Base-by-base conservation (phyloP, 169 alveolate genomes). In the Cryptosporidium ryanae region DNA sequence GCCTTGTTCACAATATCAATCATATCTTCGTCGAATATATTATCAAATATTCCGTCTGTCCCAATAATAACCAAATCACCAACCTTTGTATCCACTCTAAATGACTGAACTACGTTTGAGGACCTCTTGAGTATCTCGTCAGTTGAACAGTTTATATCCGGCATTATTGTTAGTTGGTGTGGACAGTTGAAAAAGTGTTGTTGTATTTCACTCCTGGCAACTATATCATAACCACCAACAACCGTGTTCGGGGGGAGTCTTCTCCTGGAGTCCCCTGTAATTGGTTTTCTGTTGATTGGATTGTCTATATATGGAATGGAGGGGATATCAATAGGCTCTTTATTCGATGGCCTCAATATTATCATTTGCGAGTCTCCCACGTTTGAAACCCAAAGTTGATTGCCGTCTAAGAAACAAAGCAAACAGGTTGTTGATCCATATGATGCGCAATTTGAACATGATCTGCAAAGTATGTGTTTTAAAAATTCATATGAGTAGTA, bases 41-140 rank as follows among this genome's bases (percentile, higher is more conserved):
- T 94, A 55, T 94, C 96, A 65, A 92, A 94, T 1, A 94, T 82
- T 12, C 96, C 96, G 68, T 94, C 96, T n/a, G 94, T 90, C 12
- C 94, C 96, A 7, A 91, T 82, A 1, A 94, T 87, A 17, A 94
- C 64, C 18, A 94, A 44, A 68, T 94, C 96, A 7, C 95, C 95
- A 7, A 90, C 93, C 54, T 66, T 90, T 18, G 82, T 82, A 46
- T 84, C 91, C 31, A 90, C 89, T 31, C 90, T 66, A 23, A 93
- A 91, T 43, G 92, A 82, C 83, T 91, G 71, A 82, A 65, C 76
- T 18, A 83, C 71, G 46, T 55, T 64, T 83, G 92, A 50, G 63
- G 90, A 50, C 68, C 94, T 64, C 46, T 84, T 68, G 49, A 93
- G 52, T 55, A 90, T 90, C 43, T 66, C 90, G 13, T 57, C 81